These are phyloP conservation scores for Biancaea sappan DNA, from an alignment of 306 rosid genomes.

Conservation along the genomic window DNA sequence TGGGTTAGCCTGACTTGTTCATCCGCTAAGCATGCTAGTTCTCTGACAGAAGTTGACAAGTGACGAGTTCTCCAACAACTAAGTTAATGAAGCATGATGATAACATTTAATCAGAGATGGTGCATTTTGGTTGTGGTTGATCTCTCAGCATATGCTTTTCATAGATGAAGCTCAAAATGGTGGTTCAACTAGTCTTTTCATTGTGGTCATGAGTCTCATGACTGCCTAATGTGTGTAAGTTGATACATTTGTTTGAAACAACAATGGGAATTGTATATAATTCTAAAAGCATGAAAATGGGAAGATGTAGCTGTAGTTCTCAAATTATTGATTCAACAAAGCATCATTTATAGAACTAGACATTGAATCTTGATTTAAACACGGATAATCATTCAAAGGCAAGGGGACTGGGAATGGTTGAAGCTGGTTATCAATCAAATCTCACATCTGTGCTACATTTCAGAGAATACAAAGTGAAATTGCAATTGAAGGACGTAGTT, in stretches of 20 bases:
- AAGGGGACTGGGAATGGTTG: constrained; percentile 40
- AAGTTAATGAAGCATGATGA: constrained; percentile 54
- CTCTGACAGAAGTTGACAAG: constrained; percentile 48
- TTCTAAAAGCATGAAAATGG: constrained; percentile 71
- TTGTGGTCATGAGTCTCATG: constrained; percentile 80
- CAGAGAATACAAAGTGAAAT: constrained; percentile 46
- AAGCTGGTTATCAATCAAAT: constrained; percentile 55
- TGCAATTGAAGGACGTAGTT: constrained; percentile 27
- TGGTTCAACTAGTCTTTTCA: constrained; percentile 50
- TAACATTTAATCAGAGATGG: constrained; percentile 65
- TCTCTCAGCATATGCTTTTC: constrained; percentile 60
- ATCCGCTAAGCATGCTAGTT: constrained; percentile 41
- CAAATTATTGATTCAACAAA: constrained; percentile 44
- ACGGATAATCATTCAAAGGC: constrained; percentile 53
- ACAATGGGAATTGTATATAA: constrained; percentile 77
- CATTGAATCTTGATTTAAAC: constrained; percentile 78
- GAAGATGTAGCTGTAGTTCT: constrained; percentile 64
- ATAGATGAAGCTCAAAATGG: constrained; percentile 57
- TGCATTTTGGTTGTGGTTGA: constrained; percentile 85
- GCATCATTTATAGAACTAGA: constrained; percentile 46
- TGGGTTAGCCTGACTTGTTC: constrained; percentile 65
- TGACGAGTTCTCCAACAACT: constrained; percentile 56
- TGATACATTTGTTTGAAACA: constrained; percentile 62
- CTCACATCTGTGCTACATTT: constrained; percentile 44
- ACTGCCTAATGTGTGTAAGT: constrained; percentile 65